Base-by-base conservation (phyloP, 2,329 filamentous ascomycete species). In the Lecanicillium sp. region DNA sequence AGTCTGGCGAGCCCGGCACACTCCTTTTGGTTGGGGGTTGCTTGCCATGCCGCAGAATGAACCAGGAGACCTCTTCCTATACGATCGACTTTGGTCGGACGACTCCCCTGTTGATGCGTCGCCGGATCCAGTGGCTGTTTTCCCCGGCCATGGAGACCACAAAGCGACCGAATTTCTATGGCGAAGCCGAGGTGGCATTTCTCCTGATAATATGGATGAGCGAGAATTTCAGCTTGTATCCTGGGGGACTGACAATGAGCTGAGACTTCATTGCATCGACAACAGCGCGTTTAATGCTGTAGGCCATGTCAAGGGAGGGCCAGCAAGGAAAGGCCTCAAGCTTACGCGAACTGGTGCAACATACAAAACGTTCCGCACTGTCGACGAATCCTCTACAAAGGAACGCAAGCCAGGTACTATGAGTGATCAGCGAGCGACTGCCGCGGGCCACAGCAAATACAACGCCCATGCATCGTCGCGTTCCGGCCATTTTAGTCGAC, bases 171-270 rank as follows among this genome's bases (percentile, higher is more conserved):
- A 95, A 51, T 95, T 95, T 44, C 64, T 95, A 9, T 95, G 89
- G 89, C 75, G 89, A 55, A 76, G 78, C 34, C 78, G 89, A 40
- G 89, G 89, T 28, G 63, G 63, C 13, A 69, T 81, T 15, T 73
- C 74, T 14, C 73, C 77, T 13, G 75, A 86, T 38, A 73, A 75
- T n/a, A 62, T 83, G 33, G 89, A 95, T 51, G 70, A 88, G 45
- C 78, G 90, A 50, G 89, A 95, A 37, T 95, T 95, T 46, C 89
- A 95, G 57, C 70, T 95, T 14, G 85, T 95, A 1, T 89, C 89
- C 0, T 95, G 89, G 89, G 88, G 88, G 18, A 81, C 85, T 35
- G 90, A 95, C 56, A 84, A 83, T 48, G 77, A 88, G 51, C 67
- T 95, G 20, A 80, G 84, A 35, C 68, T 95, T 19, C 85, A 94